Conservation (phyloP, 225 moss, liverwort and hornwort species). For the Thuidium tamariscinum region DNA sequence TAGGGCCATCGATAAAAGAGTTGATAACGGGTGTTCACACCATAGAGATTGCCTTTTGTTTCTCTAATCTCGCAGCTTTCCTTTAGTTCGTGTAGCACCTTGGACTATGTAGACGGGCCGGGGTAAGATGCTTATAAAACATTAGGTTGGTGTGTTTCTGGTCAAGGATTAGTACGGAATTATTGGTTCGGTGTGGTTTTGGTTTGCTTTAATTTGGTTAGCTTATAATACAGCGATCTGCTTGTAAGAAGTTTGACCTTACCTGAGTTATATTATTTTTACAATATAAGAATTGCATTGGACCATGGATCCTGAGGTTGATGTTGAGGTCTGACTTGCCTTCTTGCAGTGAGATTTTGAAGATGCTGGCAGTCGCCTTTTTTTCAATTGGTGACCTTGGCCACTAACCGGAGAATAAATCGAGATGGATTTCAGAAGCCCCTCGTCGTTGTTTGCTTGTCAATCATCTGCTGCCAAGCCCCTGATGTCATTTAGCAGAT, state of each 20-base stretch:
- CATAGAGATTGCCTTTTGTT: no score
- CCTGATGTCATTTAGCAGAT: not conserved
- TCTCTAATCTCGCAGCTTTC: not conserved
- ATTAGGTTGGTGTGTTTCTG: not conserved
- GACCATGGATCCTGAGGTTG: not conserved
- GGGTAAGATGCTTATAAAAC: not conserved
- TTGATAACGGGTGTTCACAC: not conserved
- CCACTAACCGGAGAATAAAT: not conserved
- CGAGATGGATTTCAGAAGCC: constrained; percentile 26
- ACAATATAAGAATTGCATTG: not conserved
- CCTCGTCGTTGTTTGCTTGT: constrained; percentile 10
- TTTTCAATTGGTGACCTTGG: not conserved
- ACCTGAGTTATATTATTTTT: not conserved
- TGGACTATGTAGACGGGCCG: not conserved
- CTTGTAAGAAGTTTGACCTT: not conserved
- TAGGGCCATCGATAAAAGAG: not conserved
- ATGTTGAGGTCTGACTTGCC: not conserved
- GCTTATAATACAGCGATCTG: not conserved
- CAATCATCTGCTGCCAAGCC: not conserved
- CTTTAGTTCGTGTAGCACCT: not conserved
- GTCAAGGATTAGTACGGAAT: not conserved
- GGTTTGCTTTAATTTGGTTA: not conserved
- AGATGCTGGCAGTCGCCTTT: not conserved
- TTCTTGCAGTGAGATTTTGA: not conserved
- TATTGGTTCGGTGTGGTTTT: not conserved